These are phyloP conservation scores for Rhizophagus sp. DNA, from an alignment of 192 early-diverging fungal species.

Conservation along the genomic window DNA sequence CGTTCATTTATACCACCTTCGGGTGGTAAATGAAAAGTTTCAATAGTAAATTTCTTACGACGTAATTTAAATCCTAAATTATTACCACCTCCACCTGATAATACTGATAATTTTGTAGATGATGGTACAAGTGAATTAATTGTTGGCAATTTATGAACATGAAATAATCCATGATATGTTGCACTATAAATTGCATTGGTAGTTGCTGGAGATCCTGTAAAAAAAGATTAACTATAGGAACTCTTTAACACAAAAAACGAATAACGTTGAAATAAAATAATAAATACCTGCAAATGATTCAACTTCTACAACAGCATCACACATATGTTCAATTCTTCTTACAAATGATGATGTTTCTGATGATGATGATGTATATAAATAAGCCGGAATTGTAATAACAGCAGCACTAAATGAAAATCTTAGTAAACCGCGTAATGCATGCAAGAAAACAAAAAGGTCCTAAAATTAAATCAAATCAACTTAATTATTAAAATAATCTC, in stretches of 20 bases:
- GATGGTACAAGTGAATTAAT: conserved; percentile 75
- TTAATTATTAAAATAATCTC: background rate
- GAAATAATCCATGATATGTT: conserved; percentile 87
- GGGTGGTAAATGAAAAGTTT: conserved; percentile 92
- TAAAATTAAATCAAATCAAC: conserved; percentile 21
- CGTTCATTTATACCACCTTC: conserved; percentile 81
- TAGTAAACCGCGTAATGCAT: conserved; percentile 73
- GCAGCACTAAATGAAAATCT: conserved; percentile 74
- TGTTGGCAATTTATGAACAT: conserved; percentile 79
- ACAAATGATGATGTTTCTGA: conserved; percentile 46
- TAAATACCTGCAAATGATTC: conserved; percentile 88
- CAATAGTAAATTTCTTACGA: conserved; percentile 89
- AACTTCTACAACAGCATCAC: conserved; percentile 85
- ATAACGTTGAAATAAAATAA: background rate
- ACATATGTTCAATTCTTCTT: conserved; percentile 72
- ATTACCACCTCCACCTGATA: conserved; percentile 61
- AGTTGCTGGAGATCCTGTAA: conserved; percentile 52
- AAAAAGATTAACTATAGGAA: background rate
- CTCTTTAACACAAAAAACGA: too few species aligned
- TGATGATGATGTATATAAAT: conserved; percentile 57
- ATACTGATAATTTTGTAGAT: conserved; percentile 67
- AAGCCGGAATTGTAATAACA: conserved; percentile 79
- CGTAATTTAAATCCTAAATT: conserved; percentile 87
- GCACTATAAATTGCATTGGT: conserved; percentile 59
- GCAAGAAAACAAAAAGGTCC: conserved; percentile 70